phyloP scores from a whole-genome alignment of 306 rosid species.

The Betula pendula region DNA sequence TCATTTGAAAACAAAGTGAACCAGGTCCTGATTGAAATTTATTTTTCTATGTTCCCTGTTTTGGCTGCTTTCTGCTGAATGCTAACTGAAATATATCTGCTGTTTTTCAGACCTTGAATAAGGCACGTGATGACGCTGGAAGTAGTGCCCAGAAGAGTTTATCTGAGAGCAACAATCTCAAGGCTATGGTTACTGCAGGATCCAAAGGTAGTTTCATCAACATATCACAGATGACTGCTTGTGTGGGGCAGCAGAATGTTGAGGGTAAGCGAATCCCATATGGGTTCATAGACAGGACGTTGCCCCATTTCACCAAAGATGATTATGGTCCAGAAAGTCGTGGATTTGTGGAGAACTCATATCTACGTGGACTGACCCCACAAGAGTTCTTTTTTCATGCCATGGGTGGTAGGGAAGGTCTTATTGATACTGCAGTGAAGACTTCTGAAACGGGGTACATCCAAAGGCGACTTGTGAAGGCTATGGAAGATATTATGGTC shows the following conservation, averaged over 20 bases:
- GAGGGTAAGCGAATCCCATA: slow-evolving; percentile 99
- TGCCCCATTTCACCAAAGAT: slow-evolving; percentile 96
- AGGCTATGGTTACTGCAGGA: slow-evolving; percentile 99
- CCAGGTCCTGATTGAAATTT: slow-evolving; percentile 51
- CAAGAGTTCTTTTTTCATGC: slow-evolving; percentile 99
- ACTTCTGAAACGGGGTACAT: slow-evolving; percentile 99
- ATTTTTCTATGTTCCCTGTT: slow-evolving; percentile 14
- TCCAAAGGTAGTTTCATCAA: slow-evolving; percentile 99
- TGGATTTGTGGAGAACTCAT: slow-evolving; percentile 98
- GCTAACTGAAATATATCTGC: slow-evolving; percentile 21
- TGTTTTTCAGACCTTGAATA: slow-evolving; percentile 63
- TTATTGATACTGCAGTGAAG: slow-evolving; percentile 98
- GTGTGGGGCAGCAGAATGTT: slow-evolving; percentile 99
- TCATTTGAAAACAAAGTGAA: slow-evolving; percentile 96
- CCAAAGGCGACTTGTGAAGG: slow-evolving; percentile 96
- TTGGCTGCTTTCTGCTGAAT: slow-evolving; percentile 13
- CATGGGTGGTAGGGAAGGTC: slow-evolving; percentile 99
- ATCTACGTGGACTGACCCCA: slow-evolving; percentile 94
- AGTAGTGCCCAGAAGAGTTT: slow-evolving; percentile 96
- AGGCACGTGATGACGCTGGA: slow-evolving; percentile 99
- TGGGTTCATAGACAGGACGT: slow-evolving; percentile 90
- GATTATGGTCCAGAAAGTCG: slow-evolving; percentile 99
- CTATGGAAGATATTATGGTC: slow-evolving; percentile 99
- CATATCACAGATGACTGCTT: slow-evolving; percentile 99
- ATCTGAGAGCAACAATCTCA: slow-evolving; percentile 90